Base-by-base conservation (phyloP, 1,284 basidiomycete species). In the Irpex sp. region DNA sequence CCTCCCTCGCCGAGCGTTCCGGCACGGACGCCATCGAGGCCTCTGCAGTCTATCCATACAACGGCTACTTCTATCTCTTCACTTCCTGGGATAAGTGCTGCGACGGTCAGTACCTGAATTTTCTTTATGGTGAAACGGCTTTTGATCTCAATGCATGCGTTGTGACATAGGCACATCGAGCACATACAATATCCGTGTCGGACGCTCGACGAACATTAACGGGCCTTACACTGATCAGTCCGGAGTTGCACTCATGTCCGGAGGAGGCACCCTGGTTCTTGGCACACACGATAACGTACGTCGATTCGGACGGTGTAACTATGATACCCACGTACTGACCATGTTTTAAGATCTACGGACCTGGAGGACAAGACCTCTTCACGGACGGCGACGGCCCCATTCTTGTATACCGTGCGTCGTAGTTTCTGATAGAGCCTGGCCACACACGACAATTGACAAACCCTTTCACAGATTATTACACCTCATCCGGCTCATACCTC, bases 141-240 rank as follows among this genome's bases (percentile, higher is more conserved):
- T 2, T 33, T 51, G 18, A 23, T 3, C 2, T 3, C 18, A 2
- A 18, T 4, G 42, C 8, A 6, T 18, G 18, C 19, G 21, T 51
- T 5, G 48, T 51, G 39, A n/a, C 9, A 19, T 21, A 51, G 82
- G 83, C 4, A 78, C 75, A 12, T 73, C 70, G 9, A 81, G 81
- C 69, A 85, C 82, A 0, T 85, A 85, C 66, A 85, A 84, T 65
- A 83, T 84, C 60, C 78, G 82, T 12, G 83, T 86, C 35, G 80
- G 80, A 10, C 77, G 83, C 35, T 77, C 81, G 5, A 69, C 75
- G 14, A 78, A 78, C 47, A 67, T 75, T 7, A 75, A 69, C 12
- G 80, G 82, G 3, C 75, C 77, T 1, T 86, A 77, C 64, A 77
- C 79, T 57, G 84, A 86, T 66, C 59, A 79, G 63, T 60, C 70